phyloP scores from a whole-genome alignment of 2,329 filamentous ascomycete species.

The Trichoderma afroharzianum region DNA sequence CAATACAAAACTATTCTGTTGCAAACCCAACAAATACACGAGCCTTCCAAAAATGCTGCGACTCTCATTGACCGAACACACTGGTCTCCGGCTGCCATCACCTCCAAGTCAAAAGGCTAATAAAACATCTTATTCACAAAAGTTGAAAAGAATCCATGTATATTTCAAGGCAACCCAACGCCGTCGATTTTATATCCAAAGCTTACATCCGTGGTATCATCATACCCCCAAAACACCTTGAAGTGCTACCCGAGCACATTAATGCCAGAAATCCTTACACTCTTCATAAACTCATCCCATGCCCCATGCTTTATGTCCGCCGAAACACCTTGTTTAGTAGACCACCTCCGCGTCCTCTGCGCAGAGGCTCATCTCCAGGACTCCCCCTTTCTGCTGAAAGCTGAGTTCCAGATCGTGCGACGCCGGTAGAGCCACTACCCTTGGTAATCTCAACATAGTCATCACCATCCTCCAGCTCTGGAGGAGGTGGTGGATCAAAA shows the following conservation, averaged over 20 bases:
- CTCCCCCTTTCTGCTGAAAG: not conserved
- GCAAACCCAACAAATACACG: not conserved
- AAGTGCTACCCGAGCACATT: not conserved
- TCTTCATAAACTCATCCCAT: not conserved
- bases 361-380: slow-evolving; percentile 18
- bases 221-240: slow-evolving; percentile 1
- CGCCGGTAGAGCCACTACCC: slow-evolving; percentile 21
- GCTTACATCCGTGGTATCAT: slow-evolving; percentile 1
- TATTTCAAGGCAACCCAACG: not conserved
- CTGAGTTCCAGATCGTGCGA: not conserved
- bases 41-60: not conserved
- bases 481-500: slow-evolving; percentile 25
- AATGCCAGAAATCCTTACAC: not conserved
- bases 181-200: not conserved
- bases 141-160: not conserved
- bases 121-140: not conserved
- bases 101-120: not conserved
- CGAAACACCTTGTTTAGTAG: slow-evolving; percentile 38
- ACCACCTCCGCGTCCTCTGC: slow-evolving; percentile 29
- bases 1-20: not conserved
- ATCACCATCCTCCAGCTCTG: slow-evolving; percentile 29
- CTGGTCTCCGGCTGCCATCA: not conserved
- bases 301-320: slow-evolving; percentile 21
- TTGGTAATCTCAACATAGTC: slow-evolving; percentile 35
- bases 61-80: not conserved